Evolutionary conservation across 169 alveolate species (phyloP).

Genomic region (Cryptosporidium meleagridis): DNA sequence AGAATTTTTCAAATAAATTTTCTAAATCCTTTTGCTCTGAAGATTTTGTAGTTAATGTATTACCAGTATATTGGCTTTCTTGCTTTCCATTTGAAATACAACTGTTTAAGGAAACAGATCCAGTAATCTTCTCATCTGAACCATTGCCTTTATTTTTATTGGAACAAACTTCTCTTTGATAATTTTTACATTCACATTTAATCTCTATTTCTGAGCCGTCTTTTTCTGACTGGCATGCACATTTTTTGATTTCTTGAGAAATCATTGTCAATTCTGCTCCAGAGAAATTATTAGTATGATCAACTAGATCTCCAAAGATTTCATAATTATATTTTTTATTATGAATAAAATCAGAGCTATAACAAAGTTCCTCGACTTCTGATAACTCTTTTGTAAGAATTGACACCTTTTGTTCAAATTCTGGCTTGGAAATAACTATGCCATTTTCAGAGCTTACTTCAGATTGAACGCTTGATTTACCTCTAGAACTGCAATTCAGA

Average conservation of each 20-base stretch:
- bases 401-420: constrained; percentile 15
- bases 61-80: background rate
- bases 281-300: background rate
- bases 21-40: constrained; percentile 25
- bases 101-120: constrained; percentile 24
- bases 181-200: background rate
- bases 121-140: background rate
- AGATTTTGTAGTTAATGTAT: background rate
- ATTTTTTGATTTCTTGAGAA: background rate
- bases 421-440: background rate
- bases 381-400: constrained; percentile 7
- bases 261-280: background rate
- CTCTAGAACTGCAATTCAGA: constrained; percentile 30
- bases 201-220: background rate
- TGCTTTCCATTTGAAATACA: constrained; percentile 37
- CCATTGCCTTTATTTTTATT: background rate
- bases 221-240: background rate
- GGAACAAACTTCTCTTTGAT: background rate
- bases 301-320: background rate
- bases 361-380: constrained; percentile 24
- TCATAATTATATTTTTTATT: background rate
- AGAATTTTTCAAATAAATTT: constrained; percentile 44
- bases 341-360: background rate
- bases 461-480: background rate
- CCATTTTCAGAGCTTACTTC: background rate